Evolutionary conservation across 129 eudicot genomes (phyloP), one percentile per base, ranked within the genome.

Genomic region (Silybum marianum): DNA sequence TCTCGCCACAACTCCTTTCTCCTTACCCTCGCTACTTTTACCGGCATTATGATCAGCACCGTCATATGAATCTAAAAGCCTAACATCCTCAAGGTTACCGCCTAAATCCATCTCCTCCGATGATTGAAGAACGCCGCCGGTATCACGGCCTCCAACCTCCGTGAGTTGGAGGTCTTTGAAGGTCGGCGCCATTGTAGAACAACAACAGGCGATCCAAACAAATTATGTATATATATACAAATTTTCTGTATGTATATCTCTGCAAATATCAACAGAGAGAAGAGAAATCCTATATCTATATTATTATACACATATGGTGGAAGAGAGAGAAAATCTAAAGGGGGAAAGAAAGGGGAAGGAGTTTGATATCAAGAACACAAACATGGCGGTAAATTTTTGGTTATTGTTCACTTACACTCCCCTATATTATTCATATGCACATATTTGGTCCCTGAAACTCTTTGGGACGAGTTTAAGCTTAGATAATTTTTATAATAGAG

Each of bases 31-130:
- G 19, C n/a, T 63, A 34, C 23, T 48, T 42, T 70, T 83, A 23
- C 24, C 83, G 28, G 58, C 78, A 25, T 71, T 60, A 6, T 73
- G 48, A 70, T 44, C 73, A 66, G 66, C 82, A 3, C 74, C 82
- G 0, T 88, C 97, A 36, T 84, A 88, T 0, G 87, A 78, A 80
- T 88, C 92, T 72, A 93, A 87, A 28, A 93, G 85, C 81, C 93
- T 82, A 34, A 81, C 92, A 58, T 91, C 93, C 85, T 93, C 98
- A 22, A 86, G 84, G 75, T 78, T 86, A 69, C 54, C 75, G 69
- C 76, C 79, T 62, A 78, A 75, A 36, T 77, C 85, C 72, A 69
- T 79, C 78, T 32, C 87, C 73, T 89, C 87, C 73, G 91, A 73
- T 30, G 30, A 28, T 28, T 2, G 30, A 46, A 72, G 76, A 70